Conservation (phyloP, 1,284 basidiomycete genomes). For the Leccinum griseonigrum region DNA sequence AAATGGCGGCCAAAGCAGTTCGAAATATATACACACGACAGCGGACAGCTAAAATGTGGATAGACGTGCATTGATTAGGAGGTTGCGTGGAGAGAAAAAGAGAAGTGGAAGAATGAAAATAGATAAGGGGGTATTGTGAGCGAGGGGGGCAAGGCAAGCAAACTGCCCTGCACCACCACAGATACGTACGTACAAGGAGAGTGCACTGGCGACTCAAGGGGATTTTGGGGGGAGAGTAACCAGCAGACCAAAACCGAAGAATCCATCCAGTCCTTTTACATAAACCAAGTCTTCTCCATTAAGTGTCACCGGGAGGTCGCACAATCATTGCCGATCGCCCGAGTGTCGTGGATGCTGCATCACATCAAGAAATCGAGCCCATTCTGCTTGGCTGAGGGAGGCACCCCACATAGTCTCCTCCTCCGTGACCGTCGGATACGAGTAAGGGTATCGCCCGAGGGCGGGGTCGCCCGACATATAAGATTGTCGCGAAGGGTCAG, state of each 20-base stretch:
- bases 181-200: conserved; percentile 25
- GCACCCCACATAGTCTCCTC: conserved; percentile 58
- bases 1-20: conserved; percentile 8
- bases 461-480: conserved; percentile 27
- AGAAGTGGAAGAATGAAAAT: conserved; percentile 2
- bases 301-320: conserved; percentile 13
- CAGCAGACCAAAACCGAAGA: conserved; percentile 23
- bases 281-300: conserved; percentile 18
- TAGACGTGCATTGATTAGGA: conserved; percentile 15
- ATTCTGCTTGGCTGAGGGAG: conserved; percentile 58
- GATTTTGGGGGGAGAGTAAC: conserved; percentile 5
- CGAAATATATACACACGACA: conserved; percentile 16
- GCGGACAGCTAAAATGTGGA: conserved; percentile 18
- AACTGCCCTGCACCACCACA: conserved; percentile 19
- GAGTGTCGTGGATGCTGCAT: conserved; percentile 41
- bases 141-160: conserved; percentile 6
- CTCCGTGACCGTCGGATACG: conserved; percentile 41
- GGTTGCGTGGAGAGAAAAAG: conserved; percentile 10
- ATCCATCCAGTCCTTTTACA: conserved; percentile 33
- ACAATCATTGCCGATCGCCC: conserved; percentile 28
- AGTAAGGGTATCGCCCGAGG: conserved; percentile 30
- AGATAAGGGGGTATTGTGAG: conserved; percentile 14
- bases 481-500: conserved; percentile 30
- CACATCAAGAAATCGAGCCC: conserved; percentile 46
- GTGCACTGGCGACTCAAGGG: conserved; percentile 20